A percentile compares a stretch with the other conserved stretches of the same genome.
phyloP scores from a whole-genome alignment of 2,329 filamentous ascomycete genomes.

The Talaromyces sp. region DNA sequence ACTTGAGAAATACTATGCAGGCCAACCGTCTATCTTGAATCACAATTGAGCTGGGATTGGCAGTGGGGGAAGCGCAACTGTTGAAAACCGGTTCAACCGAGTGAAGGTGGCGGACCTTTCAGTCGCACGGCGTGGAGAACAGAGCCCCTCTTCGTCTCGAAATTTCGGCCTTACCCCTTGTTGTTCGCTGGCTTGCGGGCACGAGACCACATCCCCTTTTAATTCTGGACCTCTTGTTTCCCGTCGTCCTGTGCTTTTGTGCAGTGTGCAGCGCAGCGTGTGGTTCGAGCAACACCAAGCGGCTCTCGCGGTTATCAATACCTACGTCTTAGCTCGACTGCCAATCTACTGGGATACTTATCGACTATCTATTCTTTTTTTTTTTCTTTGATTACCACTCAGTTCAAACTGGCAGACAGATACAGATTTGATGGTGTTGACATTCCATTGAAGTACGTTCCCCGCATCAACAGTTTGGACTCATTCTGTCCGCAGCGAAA shows the following conservation, averaged over 20 bases:
- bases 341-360: neutral
- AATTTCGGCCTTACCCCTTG: neutral
- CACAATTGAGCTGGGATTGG: neutral
- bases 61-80: neutral
- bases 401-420: neutral
- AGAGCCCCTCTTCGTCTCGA: neutral
- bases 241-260: neutral
- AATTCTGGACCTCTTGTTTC: conserved; percentile 6
- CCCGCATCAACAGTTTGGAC: conserved; percentile 1
- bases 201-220: conserved; percentile 30
- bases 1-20: neutral
- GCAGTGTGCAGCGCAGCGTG: neutral
- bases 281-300: neutral
- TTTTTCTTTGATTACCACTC: neutral
- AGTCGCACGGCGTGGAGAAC: neutral
- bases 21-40: neutral
- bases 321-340: conserved; percentile 13
- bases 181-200: conserved; percentile 16
- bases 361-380: neutral
- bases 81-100: neutral
- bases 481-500: neutral
- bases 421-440: neutral
- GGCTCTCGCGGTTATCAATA: neutral
- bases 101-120: conserved; percentile 3
- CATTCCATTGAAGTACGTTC: neutral